These are phyloP conservation scores for Phaffia rhodozyma DNA, from an alignment of 1,284 basidiomycete species.

Conservation along the genomic window DNA sequence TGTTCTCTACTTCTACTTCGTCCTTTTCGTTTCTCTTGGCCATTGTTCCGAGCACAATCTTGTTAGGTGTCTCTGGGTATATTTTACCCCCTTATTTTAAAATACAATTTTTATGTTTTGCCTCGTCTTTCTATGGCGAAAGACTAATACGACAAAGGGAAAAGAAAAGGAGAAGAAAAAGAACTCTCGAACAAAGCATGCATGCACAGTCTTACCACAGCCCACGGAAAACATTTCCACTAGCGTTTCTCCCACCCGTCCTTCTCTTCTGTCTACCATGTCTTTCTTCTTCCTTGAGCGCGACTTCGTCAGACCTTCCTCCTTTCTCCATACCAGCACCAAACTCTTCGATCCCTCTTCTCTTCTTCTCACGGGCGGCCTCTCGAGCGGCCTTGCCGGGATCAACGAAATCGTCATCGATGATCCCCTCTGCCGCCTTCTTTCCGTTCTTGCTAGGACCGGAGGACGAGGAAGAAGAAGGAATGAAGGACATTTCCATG, in stretches of 20 bases:
- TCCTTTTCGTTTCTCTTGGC: background rate
- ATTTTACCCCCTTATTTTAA: no score
- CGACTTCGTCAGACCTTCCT: constrained; percentile 42
- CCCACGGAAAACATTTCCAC: constrained; percentile 13
- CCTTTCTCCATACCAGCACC: constrained; percentile 77
- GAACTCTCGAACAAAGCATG: background rate
- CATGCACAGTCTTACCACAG: background rate
- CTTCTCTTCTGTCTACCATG: constrained; percentile 17
- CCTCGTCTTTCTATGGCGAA: no score
- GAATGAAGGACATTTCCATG: constrained; percentile 43
- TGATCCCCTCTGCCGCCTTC: constrained; percentile 43
- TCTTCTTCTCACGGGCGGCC: constrained; percentile 34
- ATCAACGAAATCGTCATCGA: constrained; percentile 30
- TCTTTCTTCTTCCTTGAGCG: constrained; percentile 37
- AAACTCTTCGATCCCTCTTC: constrained; percentile 61
- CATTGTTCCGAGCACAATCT: no score
- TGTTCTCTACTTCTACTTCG: background rate
- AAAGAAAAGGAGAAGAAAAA: background rate
- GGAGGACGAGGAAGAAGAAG: constrained; percentile 22
- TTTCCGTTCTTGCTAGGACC: constrained; percentile 16
- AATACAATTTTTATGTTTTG: no score
- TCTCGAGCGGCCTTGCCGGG: constrained; percentile 20
- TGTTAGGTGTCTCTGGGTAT: no score
- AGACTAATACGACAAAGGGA: background rate
- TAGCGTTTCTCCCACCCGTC: constrained; percentile 17